Conservation (phyloP, 768 basidiomycete genomes). For the Agaricus sinodeliciosus region DNA sequence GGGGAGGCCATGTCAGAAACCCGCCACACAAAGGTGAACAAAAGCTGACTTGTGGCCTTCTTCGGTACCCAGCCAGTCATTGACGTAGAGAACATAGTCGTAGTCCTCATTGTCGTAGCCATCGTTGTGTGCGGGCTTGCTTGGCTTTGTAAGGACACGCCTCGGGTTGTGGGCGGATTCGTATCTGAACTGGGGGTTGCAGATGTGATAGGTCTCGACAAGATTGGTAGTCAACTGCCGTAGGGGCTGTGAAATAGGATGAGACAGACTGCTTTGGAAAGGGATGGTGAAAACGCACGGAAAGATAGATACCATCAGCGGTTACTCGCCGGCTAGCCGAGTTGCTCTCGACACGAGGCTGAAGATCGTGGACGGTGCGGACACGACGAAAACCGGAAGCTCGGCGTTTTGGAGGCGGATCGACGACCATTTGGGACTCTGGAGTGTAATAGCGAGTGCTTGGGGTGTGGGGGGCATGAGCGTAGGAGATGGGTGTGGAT, state of each 20-base stretch:
- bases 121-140: constrained; percentile 92
- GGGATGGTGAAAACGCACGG: constrained; percentile 46
- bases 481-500: constrained; percentile 64
- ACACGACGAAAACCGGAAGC: constrained; percentile 76
- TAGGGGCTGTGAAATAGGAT: constrained; percentile 36
- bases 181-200: constrained; percentile 93
- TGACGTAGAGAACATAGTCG: constrained; percentile 98
- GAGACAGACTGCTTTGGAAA: constrained; percentile 5
- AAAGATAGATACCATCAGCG: constrained; percentile 67
- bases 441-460: constrained; percentile 52
- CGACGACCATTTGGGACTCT: constrained; percentile 71
- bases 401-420: constrained; percentile 58
- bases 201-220: constrained; percentile 86
- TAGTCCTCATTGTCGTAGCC: constrained; percentile 99
- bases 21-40: not conserved
- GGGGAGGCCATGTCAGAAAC: constrained; percentile 11
- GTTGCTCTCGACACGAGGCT: constrained; percentile 61
- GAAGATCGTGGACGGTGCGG: constrained; percentile 68
- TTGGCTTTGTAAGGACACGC: constrained; percentile 95
- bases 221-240: constrained; percentile 78
- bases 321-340: constrained; percentile 71
- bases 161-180: constrained; percentile 93
- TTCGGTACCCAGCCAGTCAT: constrained; percentile 93
- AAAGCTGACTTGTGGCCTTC: constrained; percentile 85
- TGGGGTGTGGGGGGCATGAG: constrained; percentile 44